Base-by-base conservation (phyloP, 257 asterid species). In the Leptodermis oblonga region DNA sequence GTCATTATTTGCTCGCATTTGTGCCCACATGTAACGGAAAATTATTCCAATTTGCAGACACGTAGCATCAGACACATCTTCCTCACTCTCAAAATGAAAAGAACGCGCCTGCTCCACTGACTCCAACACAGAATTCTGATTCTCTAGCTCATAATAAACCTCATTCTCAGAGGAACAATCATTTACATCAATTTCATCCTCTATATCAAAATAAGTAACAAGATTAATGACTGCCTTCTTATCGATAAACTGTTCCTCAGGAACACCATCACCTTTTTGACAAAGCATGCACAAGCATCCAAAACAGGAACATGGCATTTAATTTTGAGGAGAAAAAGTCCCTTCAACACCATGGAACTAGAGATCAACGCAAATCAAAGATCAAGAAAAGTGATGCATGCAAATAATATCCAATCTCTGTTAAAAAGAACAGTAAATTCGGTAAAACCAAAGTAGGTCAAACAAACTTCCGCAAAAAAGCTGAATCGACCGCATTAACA, bases 261-360 rank as follows among this genome's bases (percentile, higher is more conserved):
- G 83, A 75, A 93, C 97, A 58, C 99, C 96, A 75, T 90, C 96
- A 14, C 94, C 97, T 28, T n/a, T n/a, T n/a, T n/a, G n/a, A n/a
- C n/a, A n/a, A n/a, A n/a, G n/a, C n/a, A n/a, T n/a, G n/a, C n/a
- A n/a, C n/a, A n/a, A n/a, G n/a, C n/a, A n/a, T n/a, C n/a, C n/a
- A n/a, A n/a, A n/a, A n/a, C n/a, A n/a, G n/a, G n/a, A n/a, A n/a
- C n/a, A n/a, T n/a, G n/a, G n/a, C n/a, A n/a, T n/a, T n/a, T n/a
- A n/a, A n/a, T n/a, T n/a, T n/a, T n/a, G n/a, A n/a, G n/a, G n/a
- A n/a, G n/a, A n/a, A n/a, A n/a, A n/a, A n/a, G n/a, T n/a, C n/a
- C n/a, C n/a, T n/a, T n/a, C n/a, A n/a, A n/a, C n/a, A n/a, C n/a
- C n/a, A n/a, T n/a, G n/a, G n/a, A n/a, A n/a, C n/a, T n/a, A n/a